Evolutionary conservation across 257 asterid species (phyloP).

Genomic region (Verbascum thapsus): DNA sequence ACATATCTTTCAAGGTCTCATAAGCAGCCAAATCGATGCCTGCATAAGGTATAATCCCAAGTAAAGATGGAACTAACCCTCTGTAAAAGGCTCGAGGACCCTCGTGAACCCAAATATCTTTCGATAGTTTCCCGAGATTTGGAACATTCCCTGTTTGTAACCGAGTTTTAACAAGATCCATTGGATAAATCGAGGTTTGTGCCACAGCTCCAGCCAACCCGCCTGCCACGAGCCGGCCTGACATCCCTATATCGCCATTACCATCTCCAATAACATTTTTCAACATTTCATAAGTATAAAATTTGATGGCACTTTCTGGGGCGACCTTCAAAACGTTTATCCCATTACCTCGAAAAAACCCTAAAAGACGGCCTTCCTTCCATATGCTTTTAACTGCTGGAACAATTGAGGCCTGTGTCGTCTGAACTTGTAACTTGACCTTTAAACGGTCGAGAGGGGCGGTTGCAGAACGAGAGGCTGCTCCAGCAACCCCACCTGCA

Average conservation of each 20-base stretch:
- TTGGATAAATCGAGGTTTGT: constrained; percentile 89
- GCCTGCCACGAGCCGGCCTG: constrained; percentile 78
- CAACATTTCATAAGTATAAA: constrained; percentile 78
- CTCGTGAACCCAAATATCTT: constrained; percentile 81
- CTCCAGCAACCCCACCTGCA: constrained; percentile 99
- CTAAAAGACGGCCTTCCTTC: constrained; percentile 71
- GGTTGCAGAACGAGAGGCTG: constrained; percentile 90
- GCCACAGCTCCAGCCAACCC: constrained; percentile 99
- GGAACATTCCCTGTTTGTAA: constrained; percentile 90
- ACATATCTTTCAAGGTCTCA: constrained; percentile 86
- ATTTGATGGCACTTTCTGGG: constrained; percentile 98
- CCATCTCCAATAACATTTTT: constrained; percentile 62
- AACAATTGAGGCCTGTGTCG: constrained; percentile 61
- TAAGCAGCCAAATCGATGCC: constrained; percentile 93
- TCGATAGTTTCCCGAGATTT: constrained; percentile 63
- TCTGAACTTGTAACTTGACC: constrained; percentile 90
- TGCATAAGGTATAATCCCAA: constrained; percentile 92
- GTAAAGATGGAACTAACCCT: constrained; percentile 92
- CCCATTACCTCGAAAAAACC: constrained; percentile 93
- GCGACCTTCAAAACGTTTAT: constrained; percentile 91
- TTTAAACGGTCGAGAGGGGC: constrained; percentile 97
- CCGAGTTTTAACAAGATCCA: constrained; percentile 97
- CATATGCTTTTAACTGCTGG: constrained; percentile 67
- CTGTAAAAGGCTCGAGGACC: constrained; percentile 94
- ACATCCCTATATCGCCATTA: constrained; percentile 64